Evolutionary conservation across 2,329 filamentous ascomycete genomes (phyloP), one percentile per base, ranked within the genome.

Genomic region (Thielaviopsis punctulata): DNA sequence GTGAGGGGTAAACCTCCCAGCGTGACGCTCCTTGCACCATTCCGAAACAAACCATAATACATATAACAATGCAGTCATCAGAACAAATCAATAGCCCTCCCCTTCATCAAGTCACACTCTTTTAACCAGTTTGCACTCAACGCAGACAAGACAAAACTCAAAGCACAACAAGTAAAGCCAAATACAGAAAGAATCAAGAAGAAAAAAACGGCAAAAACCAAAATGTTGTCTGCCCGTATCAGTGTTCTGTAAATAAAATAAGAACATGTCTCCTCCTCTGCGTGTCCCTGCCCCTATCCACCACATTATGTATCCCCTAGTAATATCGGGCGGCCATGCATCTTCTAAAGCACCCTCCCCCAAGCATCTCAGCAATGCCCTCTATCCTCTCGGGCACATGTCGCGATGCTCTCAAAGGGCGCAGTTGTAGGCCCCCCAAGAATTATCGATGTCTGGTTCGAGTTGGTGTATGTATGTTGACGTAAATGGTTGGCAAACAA

Each of bases 211-310:
- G 44, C 22, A 52, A 52, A 52, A 41, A 18, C 44, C 27, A 45
- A 47, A 23, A 47, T 27, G 23, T 24, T 24, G 43, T 27, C 46
- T 52, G 36, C 36, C 27, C 19, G 50, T 45, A 25, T 52, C 44
- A 48, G 46, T 36, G 50, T 52, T 52, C 50, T 52, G 50, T 45
- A 52, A 24, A 52, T 48, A 52, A 52, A 25, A 51, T 41, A 51
- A 45, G 27, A 52, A 52, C 50, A 15, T 41, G 41, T 25, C 27
- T 18, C 19, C 7, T 15, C 47, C 47, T 33, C 21, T 41, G 24
- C 25, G 13, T 21, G 19, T 5, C 27, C 45, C 22, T 24, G 15
- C 23, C 19, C 47, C 47, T 21, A 27, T 44, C 21, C n/a, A 33
- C 24, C 25, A 48, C 45, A 48, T 48, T 48, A 48, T 24, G 30